Conservation (phyloP, 768 basidiomycete species). For the Mycena rosella region DNA sequence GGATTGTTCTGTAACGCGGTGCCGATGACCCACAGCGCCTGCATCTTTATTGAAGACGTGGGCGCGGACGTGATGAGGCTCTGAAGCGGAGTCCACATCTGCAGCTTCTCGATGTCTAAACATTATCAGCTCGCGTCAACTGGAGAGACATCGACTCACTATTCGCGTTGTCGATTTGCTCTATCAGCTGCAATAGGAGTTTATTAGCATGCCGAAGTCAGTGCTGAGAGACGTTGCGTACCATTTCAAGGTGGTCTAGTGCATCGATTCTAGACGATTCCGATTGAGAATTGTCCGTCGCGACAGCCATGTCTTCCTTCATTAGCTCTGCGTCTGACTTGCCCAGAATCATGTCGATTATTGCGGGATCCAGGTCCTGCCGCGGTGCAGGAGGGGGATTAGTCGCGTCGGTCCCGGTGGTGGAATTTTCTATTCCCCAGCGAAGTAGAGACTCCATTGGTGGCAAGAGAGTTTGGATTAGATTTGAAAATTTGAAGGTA, state of each 20-base stretch:
- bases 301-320: conserved; percentile 81
- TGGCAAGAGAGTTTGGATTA: conserved; percentile 43
- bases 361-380: conserved; percentile 79
- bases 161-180: conserved; percentile 93
- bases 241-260: conserved; percentile 91
- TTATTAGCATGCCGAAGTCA: background rate
- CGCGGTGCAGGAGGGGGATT: conserved; percentile 50
- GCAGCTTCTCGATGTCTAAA: conserved; percentile 79
- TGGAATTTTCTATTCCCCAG: conserved; percentile 85
- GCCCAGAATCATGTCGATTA: conserved; percentile 89
- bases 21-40: conserved; percentile 88
- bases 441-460: conserved; percentile 82
- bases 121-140: background rate
- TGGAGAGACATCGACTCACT: conserved; percentile 60
- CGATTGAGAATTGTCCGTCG: conserved; percentile 64
- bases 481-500: too few relatives aligned
- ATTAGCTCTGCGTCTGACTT: conserved; percentile 86
- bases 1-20: conserved; percentile 94
- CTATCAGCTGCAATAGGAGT: conserved; percentile 70
- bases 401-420: conserved; percentile 47
- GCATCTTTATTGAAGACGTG: conserved; percentile 71
- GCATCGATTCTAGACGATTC: conserved; percentile 76
- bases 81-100: conserved; percentile 85
- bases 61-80: conserved; percentile 67
- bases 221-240: conserved; percentile 45